These are phyloP conservation scores for Escallonia rubra DNA, from an alignment of 129 eudicot genomes.

Conservation along the genomic window DNA sequence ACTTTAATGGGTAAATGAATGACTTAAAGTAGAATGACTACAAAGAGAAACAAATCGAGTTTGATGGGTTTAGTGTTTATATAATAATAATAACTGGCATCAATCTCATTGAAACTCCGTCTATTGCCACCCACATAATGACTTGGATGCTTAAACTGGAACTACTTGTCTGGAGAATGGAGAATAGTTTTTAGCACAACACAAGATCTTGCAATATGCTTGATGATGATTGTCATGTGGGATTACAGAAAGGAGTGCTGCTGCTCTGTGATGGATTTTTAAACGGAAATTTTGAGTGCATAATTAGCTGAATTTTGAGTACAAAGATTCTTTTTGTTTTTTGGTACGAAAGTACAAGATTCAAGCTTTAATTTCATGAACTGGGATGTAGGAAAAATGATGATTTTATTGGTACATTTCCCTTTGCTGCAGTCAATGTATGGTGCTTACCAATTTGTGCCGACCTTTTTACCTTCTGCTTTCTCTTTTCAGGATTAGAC, in stretches of 20 bases:
- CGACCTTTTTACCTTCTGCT: too few relatives aligned
- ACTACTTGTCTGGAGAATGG: conserved; percentile 40
- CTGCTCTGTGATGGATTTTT: conserved; percentile 6
- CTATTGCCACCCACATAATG: conserved; percentile 41
- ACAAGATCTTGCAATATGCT: conserved; percentile 34
- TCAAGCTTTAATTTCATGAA: conserved; percentile 12
- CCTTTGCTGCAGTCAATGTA: too few relatives aligned
- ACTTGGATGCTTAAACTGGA: conserved; percentile 49
- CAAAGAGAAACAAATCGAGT: not conserved
- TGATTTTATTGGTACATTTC: not conserved
- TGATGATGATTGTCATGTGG: conserved; percentile 37
- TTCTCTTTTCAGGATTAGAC: too few relatives aligned
- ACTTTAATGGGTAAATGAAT: not conserved
- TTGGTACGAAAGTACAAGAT: conserved; percentile 22
- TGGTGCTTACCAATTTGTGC: too few relatives aligned
- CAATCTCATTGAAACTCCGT: conserved; percentile 64
- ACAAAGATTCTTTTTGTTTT: too few relatives aligned
- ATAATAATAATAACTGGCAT: conserved; percentile 49
- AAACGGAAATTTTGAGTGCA: conserved; percentile 44
- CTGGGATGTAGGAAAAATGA: not conserved
- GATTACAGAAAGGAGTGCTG: conserved; percentile 31
- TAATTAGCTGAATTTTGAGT: conserved; percentile 8
- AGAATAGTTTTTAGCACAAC: conserved; percentile 49
- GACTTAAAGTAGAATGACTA: not conserved
- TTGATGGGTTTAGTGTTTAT: not conserved